Conservation (phyloP, 2,329 filamentous ascomycete genomes). For the Colletotrichum lindemuthianum region DNA sequence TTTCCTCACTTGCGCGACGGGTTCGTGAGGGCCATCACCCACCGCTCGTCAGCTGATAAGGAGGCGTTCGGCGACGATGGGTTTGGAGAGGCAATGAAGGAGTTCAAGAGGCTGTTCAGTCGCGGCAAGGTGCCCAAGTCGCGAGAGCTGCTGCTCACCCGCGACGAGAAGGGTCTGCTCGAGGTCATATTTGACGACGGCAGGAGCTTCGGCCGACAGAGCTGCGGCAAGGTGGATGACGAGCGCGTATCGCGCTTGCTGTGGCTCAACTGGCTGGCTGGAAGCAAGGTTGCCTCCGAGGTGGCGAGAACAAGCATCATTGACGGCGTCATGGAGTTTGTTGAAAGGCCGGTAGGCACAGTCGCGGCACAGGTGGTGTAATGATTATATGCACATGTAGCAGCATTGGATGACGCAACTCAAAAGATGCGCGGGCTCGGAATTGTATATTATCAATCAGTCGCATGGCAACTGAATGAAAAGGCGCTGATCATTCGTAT, state of each 20-base stretch:
- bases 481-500: too few relatives aligned
- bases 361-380: constrained; percentile 80
- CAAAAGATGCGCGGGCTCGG: background rate
- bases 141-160: constrained; percentile 77
- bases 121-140: constrained; percentile 83
- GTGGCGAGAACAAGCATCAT: constrained; percentile 83
- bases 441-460: too few relatives aligned
- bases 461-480: too few relatives aligned
- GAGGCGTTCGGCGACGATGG: constrained; percentile 72
- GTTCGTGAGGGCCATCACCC: constrained; percentile 86
- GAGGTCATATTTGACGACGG: constrained; percentile 73
- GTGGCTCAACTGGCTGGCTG: constrained; percentile 91
- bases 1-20: constrained; percentile 93
- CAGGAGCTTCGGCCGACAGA: constrained; percentile 55
- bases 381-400: constrained; percentile 37
- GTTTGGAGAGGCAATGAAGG: constrained; percentile 78
- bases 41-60: constrained; percentile 69
- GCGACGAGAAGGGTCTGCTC: constrained; percentile 73
- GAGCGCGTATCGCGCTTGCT: constrained; percentile 83
- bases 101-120: constrained; percentile 86
- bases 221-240: constrained; percentile 78
- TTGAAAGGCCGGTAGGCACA: constrained; percentile 87
- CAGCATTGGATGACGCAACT: constrained; percentile 22
- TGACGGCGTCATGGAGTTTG: constrained; percentile 87
- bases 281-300: constrained; percentile 88